Evolutionary conservation across 352 stramenopile genomes (phyloP).

Genomic region (Pythium grandisporangium): DNA sequence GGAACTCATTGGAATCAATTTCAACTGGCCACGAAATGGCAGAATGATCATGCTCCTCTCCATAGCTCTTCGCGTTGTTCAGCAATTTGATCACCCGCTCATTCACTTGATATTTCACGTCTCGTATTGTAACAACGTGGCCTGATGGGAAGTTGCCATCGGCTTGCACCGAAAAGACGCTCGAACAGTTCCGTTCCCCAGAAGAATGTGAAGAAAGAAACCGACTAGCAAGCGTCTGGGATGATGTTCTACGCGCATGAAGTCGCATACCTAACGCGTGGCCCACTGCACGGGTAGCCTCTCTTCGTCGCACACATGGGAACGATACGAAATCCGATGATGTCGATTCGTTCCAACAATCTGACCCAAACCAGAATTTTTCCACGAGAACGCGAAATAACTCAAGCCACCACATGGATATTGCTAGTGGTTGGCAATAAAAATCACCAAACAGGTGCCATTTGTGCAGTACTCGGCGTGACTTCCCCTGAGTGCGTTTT

Average conservation of each 20-base stretch:
- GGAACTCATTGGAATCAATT: conserved; percentile 1
- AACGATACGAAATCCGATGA: conserved; percentile 11
- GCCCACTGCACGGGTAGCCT: conserved; percentile 16
- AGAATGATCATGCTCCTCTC: neutral
- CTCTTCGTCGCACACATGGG: conserved; percentile 11
- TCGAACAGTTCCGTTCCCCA: conserved; percentile 1
- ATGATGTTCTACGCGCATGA: conserved; percentile 1
- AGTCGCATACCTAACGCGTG: neutral
- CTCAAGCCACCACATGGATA: conserved; percentile 16
- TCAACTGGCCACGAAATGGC: conserved; percentile 6
- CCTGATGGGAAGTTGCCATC: too few species aligned
- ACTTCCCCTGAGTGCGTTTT: neutral
- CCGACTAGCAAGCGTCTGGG: conserved; percentile 21
- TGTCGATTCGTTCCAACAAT: neutral
- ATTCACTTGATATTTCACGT: too few species aligned
- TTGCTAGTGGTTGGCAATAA: conserved; percentile 3
- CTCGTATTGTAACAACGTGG: too few species aligned
- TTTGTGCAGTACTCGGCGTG: conserved; percentile 6
- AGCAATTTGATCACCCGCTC: too few species aligned
- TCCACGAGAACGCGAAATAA: conserved; percentile 21
- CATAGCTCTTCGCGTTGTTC: too few species aligned
- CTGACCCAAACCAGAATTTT: conserved; percentile 29
- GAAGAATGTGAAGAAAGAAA: conserved; percentile 19
- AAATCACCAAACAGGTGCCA: conserved; percentile 15
- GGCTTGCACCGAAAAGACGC: too few species aligned